Evolutionary conservation across 2,329 filamentous ascomycete species (phyloP).

Genomic region (Pyricularia sp.): DNA sequence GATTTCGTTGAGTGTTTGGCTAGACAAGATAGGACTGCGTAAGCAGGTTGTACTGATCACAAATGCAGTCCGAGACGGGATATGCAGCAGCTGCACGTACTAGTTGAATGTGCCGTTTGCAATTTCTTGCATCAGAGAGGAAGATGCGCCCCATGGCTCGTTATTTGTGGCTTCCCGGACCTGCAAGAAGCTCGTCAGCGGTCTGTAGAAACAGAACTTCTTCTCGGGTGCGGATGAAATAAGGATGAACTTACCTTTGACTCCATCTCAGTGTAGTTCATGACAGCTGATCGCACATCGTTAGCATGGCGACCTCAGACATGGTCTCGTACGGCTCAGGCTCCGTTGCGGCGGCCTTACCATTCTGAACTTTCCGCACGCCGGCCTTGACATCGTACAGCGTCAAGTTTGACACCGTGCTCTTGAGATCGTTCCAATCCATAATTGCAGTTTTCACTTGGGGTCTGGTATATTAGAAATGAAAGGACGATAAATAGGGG

Average conservation of each 20-base stretch:
- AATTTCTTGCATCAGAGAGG: conserved; percentile 91
- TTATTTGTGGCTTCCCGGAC: conserved; percentile 98
- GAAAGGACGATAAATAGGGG: not conserved
- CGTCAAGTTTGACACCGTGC: conserved; percentile 82
- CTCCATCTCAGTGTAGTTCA: conserved; percentile 98
- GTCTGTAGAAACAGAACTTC: conserved; percentile 3
- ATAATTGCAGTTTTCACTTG: conserved; percentile 22
- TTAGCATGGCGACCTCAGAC: not conserved
- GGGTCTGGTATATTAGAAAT: not conserved
- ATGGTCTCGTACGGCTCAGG: not conserved
- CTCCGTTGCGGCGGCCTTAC: conserved; percentile 36
- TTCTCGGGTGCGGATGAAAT: not conserved
- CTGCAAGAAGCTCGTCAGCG: conserved; percentile 29
- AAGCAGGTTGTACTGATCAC: not conserved
- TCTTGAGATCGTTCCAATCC: conserved; percentile 80
- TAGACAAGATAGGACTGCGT: conserved; percentile 23
- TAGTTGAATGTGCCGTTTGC: conserved; percentile 97
- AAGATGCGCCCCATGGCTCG: conserved; percentile 88
- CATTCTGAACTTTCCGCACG: conserved; percentile 94
- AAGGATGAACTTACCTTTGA: conserved; percentile 38
- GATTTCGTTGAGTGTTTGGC: conserved; percentile 95
- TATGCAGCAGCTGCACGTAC: conserved; percentile 42
- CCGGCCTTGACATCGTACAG: conserved; percentile 94
- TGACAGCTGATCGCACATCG: conserved; percentile 55
- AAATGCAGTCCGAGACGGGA: not conserved